A percentile compares a stretch with the other conserved stretches of the same genome.
Conservation (phyloP, 768 basidiomycete genomes). For the Russula lepida region DNA sequence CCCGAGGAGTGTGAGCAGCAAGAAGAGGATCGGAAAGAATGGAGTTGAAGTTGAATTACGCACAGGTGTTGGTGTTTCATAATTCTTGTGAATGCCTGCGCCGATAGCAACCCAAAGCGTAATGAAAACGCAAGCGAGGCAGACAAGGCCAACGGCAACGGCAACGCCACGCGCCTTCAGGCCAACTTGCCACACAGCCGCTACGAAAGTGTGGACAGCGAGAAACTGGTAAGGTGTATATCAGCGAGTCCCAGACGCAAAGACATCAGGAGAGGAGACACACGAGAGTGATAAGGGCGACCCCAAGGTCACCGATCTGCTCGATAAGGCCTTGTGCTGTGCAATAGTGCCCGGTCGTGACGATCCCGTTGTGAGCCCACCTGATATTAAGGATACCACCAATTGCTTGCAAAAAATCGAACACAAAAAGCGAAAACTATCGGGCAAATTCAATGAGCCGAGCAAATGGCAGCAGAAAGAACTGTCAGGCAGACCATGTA, state of each 20-base stretch:
- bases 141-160: slow-evolving; percentile 5
- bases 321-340: no score
- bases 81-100: slow-evolving; percentile 22
- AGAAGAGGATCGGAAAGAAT: no score
- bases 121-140: slow-evolving; percentile 10
- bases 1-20: no score
- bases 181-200: slow-evolving; percentile 31
- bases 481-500: background rate
- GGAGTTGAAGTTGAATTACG: no score
- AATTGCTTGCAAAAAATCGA: slow-evolving; percentile 33
- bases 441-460: slow-evolving; percentile 18
- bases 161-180: slow-evolving; percentile 26
- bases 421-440: slow-evolving; percentile 23
- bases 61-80: slow-evolving; percentile 29
- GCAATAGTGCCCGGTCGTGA: slow-evolving; percentile 30
- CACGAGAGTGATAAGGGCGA: slow-evolving; percentile 34
- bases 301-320: slow-evolving; percentile 36
- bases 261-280: background rate
- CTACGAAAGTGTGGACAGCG: slow-evolving; percentile 34
- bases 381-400: slow-evolving; percentile 32
- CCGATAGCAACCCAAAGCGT: slow-evolving; percentile 33
- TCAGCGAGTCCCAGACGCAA: slow-evolving; percentile 8
- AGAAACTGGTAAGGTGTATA: slow-evolving; percentile 25
- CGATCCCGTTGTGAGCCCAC: slow-evolving; percentile 28
- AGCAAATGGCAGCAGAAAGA: background rate